These are phyloP conservation scores for Claviceps cyperi DNA, from an alignment of 2,329 filamentous ascomycete genomes.

Conservation along the genomic window DNA sequence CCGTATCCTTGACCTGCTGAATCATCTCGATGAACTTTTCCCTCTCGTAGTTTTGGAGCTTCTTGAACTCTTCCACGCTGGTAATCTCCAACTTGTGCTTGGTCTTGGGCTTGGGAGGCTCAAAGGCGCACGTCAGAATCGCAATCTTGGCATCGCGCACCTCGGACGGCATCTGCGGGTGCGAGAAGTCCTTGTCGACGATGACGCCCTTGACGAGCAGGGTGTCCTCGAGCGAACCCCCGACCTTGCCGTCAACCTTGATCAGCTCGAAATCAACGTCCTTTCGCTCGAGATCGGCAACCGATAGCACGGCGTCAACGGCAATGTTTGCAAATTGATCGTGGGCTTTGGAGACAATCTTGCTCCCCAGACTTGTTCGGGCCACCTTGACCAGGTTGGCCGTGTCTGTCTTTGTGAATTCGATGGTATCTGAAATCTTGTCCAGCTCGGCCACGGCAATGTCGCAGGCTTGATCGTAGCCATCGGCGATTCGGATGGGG, in stretches of 20 bases:
- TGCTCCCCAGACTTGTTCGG: conserved; percentile 89
- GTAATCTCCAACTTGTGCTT: conserved; percentile 99
- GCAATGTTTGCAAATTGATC: conserved; percentile 97
- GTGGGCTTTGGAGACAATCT: conserved; percentile 97
- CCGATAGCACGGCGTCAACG: conserved; percentile 89
- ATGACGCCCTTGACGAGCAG: conserved; percentile 95
- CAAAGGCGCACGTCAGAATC: conserved; percentile 94
- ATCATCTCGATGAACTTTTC: conserved; percentile 99
- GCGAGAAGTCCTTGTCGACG: conserved; percentile 98
- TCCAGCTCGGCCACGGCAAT: conserved; percentile 89
- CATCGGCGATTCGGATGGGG: conserved; percentile 95
- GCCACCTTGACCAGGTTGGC: conserved; percentile 87
- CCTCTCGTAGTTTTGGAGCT: conserved; percentile 87
- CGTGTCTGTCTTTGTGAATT: conserved; percentile 68
- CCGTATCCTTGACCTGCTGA: conserved; percentile 90
- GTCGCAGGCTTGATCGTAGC: conserved; percentile 94
- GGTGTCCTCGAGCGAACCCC: conserved; percentile 83
- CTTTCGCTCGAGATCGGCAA: conserved; percentile 88
- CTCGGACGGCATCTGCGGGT: conserved; percentile 96
- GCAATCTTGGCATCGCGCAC: conserved; percentile 93
- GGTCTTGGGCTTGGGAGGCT: conserved; percentile 98
- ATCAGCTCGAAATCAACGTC: conserved; percentile 98
- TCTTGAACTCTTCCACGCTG: conserved; percentile 95
- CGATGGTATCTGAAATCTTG: conserved; percentile 78
- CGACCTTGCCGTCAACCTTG: conserved; percentile 98